Percentiles rank a stretch among this genome's conserved stretches.
phyloP scores from a whole-genome alignment of 176 grass and related monocot species.

The Microstegium vimineum region DNA sequence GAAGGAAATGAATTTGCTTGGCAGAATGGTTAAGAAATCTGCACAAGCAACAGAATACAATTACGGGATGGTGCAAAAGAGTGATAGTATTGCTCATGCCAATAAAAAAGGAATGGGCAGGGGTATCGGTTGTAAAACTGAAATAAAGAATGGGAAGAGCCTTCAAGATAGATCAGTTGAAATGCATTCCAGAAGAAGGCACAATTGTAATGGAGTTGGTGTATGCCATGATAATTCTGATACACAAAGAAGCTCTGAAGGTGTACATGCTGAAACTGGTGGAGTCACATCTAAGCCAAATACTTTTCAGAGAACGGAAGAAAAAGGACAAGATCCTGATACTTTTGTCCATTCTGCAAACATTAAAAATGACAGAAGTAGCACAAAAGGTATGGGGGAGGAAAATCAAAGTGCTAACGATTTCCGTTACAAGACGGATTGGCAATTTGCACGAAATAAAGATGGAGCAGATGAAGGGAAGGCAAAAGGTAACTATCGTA shows the following conservation, averaged over 20 bases:
- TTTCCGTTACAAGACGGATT: not conserved
- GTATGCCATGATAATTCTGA: not conserved
- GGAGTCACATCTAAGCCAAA: slow-evolving; percentile 13
- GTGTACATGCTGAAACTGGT: not conserved
- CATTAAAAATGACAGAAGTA: slow-evolving; percentile 5
- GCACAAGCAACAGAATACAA: not conserved
- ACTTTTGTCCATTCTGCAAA: slow-evolving; percentile 26
- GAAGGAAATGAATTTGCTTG: slow-evolving; percentile 28
- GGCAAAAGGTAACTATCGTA: slow-evolving; percentile 24
- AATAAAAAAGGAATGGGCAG: slow-evolving; percentile 11
- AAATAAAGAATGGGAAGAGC: slow-evolving; percentile 25
- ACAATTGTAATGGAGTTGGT: not conserved
- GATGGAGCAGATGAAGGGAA: slow-evolving; percentile 22
- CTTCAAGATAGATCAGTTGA: slow-evolving; percentile 7
- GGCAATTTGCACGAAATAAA: slow-evolving; percentile 15
- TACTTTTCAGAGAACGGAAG: slow-evolving; percentile 18
- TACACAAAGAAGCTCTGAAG: slow-evolving; percentile 22
- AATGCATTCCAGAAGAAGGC: not conserved
- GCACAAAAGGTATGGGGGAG: slow-evolving; percentile 14
- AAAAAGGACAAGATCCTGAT: slow-evolving; percentile 12
- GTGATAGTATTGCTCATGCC: not conserved
- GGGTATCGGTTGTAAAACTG: slow-evolving; percentile 15
- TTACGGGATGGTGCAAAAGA: slow-evolving; percentile 11
- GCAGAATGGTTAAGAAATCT: slow-evolving; percentile 17
- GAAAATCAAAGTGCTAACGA: slow-evolving; percentile 10